Conservation (phyloP, 257 asterid species). For the Rubia yunnanensis region DNA sequence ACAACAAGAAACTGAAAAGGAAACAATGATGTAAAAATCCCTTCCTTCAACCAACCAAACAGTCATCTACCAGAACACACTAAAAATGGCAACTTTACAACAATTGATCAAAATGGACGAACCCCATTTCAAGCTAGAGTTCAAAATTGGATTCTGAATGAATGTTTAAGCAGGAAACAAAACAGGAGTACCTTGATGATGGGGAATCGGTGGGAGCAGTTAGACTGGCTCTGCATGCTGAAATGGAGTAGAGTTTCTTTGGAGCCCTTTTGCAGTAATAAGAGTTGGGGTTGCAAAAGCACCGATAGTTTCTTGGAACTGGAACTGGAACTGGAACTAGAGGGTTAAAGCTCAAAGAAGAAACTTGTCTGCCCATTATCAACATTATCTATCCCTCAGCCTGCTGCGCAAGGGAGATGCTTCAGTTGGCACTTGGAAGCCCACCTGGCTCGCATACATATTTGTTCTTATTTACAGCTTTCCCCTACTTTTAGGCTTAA, state of each 20-base stretch:
- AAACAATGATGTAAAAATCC: not conserved
- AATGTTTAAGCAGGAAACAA: not conserved
- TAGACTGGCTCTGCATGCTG: slow-evolving; percentile 19
- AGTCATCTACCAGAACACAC: not conserved
- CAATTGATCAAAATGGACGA: not conserved
- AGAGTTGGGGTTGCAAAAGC: not conserved
- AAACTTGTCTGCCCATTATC: slow-evolving; percentile 53
- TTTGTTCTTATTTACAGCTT: not conserved
- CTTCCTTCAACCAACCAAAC: not conserved
- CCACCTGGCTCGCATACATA: not conserved
- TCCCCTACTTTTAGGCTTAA: not conserved
- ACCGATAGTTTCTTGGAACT: not conserved
- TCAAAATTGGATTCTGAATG: not conserved
- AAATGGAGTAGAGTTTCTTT: slow-evolving; percentile 8
- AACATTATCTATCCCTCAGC: slow-evolving; percentile 61
- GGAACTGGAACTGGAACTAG: slow-evolving; percentile 18
- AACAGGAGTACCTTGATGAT: slow-evolving; percentile 9
- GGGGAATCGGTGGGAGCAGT: not conserved
- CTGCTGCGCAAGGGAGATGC: not conserved
- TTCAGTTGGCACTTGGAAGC: not conserved
- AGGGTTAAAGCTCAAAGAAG: slow-evolving; percentile 26
- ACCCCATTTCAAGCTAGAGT: not conserved
- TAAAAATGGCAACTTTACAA: not conserved
- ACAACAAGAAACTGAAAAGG: not conserved
- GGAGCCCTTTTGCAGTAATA: not conserved